Evolutionary conservation across 1,139 yeast species (phyloP).

Genomic region (Debaryomycetaceae sp.): DNA sequence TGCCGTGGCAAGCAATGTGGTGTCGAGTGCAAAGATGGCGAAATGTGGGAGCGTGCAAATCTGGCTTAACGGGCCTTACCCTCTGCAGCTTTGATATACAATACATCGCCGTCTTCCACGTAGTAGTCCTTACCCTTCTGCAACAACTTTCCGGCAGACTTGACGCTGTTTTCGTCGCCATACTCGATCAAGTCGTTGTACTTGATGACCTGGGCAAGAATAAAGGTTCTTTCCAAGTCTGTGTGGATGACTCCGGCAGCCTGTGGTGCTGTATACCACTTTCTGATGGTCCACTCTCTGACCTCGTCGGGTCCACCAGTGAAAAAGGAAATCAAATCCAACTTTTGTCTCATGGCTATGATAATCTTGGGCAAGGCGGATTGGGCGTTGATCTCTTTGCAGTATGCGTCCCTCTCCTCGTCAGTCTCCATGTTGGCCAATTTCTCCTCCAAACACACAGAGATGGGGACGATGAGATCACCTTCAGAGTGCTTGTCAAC

Average conservation of each 20-base stretch:
- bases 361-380: slow-evolving; percentile 89
- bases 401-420: slow-evolving; percentile 90
- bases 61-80: slow-evolving; percentile 64
- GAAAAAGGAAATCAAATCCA: slow-evolving; percentile 79
- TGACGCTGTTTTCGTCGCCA: slow-evolving; percentile 81
- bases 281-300: slow-evolving; percentile 87
- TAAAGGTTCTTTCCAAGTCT: slow-evolving; percentile 49
- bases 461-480: slow-evolving; percentile 89
- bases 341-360: slow-evolving; percentile 76
- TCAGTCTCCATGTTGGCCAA: slow-evolving; percentile 84
- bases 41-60: background rate
- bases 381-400: slow-evolving; percentile 77
- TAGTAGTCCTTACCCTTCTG: slow-evolving; percentile 97
- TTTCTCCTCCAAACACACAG: slow-evolving; percentile 91
- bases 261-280: slow-evolving; percentile 80
- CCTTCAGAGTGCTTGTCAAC: slow-evolving; percentile 92
- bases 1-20: too few relatives aligned
- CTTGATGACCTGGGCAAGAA: slow-evolving; percentile 46
- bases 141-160: slow-evolving; percentile 88
- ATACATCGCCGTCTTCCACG: slow-evolving; percentile 77
- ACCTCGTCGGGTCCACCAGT: slow-evolving; percentile 85
- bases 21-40: too few relatives aligned
- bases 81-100: slow-evolving; percentile 94
- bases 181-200: slow-evolving; percentile 64
- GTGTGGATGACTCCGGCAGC: slow-evolving; percentile 88